phyloP scores from a whole-genome alignment of 2,329 filamentous ascomycete genomes.

The Fusarium neocosmosporiellum region DNA sequence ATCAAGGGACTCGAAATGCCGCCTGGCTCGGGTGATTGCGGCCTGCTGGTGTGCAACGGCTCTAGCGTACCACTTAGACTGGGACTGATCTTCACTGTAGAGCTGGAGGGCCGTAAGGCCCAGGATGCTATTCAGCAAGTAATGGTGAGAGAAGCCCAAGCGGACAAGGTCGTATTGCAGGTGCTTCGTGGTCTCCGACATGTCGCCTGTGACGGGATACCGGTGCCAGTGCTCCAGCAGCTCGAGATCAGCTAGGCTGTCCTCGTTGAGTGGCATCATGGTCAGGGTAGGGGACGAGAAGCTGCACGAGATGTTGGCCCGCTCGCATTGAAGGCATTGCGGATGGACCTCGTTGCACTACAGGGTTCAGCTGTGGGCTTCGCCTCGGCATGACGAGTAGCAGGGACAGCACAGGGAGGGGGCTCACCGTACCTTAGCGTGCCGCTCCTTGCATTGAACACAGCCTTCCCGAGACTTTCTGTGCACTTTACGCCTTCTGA shows the following conservation, averaged over 20 bases:
- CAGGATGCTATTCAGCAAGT: slow-evolving; percentile 5
- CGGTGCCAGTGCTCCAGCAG: slow-evolving; percentile 2
- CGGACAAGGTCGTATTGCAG: background rate
- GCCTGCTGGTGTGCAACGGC: slow-evolving; percentile 4
- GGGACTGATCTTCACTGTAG: background rate
- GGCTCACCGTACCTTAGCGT: background rate
- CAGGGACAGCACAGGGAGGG: too few species aligned
- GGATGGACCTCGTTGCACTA: slow-evolving; percentile 8
- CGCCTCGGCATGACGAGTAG: too few species aligned
- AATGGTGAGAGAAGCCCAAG: slow-evolving; percentile 5
- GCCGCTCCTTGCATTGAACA: slow-evolving; percentile 3
- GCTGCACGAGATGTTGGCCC: background rate
- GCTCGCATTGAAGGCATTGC: background rate
- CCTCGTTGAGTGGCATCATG: background rate
- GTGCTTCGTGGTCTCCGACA: background rate
- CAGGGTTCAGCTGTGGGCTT: background rate
- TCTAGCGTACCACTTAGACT: background rate
- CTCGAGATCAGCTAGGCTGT: slow-evolving; percentile 4
- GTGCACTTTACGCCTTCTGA: background rate
- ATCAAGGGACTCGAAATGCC: background rate
- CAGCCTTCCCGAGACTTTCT: slow-evolving; percentile 5
- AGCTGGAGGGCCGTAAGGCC: slow-evolving; percentile 4
- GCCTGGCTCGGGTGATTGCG: background rate
- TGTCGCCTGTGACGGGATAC: background rate
- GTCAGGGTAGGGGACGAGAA: background rate